A percentile compares a stretch with the other conserved stretches of the same genome.
phyloP scores from a whole-genome alignment of 495 filamentous ascomycete genomes.

The Lasiosphaeria miniovina region DNA sequence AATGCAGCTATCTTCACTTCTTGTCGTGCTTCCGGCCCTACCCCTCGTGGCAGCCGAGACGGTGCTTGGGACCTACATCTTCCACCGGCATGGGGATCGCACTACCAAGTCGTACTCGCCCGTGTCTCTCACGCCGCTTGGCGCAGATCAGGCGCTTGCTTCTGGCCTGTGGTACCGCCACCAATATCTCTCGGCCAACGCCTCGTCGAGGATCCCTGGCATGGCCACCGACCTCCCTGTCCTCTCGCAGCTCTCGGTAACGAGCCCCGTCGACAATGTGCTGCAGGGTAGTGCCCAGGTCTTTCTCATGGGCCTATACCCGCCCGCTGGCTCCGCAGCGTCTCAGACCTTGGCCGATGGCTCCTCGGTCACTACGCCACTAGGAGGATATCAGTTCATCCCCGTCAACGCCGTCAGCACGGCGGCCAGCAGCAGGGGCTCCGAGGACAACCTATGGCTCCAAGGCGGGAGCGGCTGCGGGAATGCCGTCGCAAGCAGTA shows the following conservation, averaged over 20 bases:
- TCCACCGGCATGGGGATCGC: constrained; percentile 70
- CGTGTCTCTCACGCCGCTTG: constrained; percentile 61
- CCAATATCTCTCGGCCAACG: constrained; percentile 51
- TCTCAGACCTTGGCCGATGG: constrained; percentile 59
- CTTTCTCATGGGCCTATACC: constrained; percentile 81
- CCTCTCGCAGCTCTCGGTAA: constrained; percentile 59
- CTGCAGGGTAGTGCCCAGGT: constrained; percentile 67
- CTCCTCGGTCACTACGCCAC: constrained; percentile 52
- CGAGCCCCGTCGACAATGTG: constrained; percentile 58
- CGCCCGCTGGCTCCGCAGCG: constrained; percentile 55
- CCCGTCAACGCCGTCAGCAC: constrained; percentile 51
- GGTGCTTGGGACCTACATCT: constrained; percentile 67
- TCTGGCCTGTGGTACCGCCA: constrained; percentile 61
- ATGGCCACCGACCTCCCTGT: constrained; percentile 54
- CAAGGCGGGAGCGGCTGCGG: constrained; percentile 58
- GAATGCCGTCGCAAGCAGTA: constrained; percentile 63
- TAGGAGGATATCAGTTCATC: constrained; percentile 74
- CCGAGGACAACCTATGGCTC: constrained; percentile 59
- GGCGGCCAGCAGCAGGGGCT: constrained; percentile 49
- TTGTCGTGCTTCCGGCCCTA: constrained; percentile 31
- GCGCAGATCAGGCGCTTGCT: constrained; percentile 61
- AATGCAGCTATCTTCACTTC: not conserved
- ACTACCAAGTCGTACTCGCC: constrained; percentile 56
- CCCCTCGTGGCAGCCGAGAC: constrained; percentile 51
- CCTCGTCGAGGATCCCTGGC: constrained; percentile 34